Evolutionary conservation across 768 basidiomycete species (phyloP), one percentile per base, ranked within the genome.

Genomic region (Boletus rufocinnamomeus): DNA sequence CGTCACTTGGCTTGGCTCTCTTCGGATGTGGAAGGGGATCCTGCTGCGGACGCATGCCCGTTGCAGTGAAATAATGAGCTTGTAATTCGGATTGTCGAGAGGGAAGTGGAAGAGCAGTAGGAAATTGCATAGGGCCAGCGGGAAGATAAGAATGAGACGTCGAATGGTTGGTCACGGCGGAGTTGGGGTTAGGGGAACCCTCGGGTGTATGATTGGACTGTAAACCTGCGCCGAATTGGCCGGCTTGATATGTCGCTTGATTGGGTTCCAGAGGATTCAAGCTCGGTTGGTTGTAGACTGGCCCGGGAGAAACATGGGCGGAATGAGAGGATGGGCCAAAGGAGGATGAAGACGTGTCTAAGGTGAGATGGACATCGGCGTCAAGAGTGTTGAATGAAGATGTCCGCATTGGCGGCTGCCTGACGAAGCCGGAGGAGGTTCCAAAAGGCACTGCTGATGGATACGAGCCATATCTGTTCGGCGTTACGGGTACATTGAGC

Each of bases 71-170:
- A 23, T 70, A 69, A 14, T 65, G 69, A 2, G 71, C 50, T 50
- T 68, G 71, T 3, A 73, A 2, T 51, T 73, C 72, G 11, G 73
- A 72, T 37, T 63, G 66, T 25, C 72, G 72, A 32, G 57, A 3
- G 6, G 72, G 72, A 19, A 60, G 73, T 10, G 63, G 66, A 48
- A 68, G 73, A 6, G 73, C 60, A 23, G 62, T 11, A 32, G 72
- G 40, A 40, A 74, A 74, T 21, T 73, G 72, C 73, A 73, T 72
- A 23, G 72, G 69, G 13, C 64, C 70, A 32, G 60, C 8, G 8
- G 70, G 57, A 38, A 60, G 21, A 49, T 64, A 72, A 19, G 62
- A n/a, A 32, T 50, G 65, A 25, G 65, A 43, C 13, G 61, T 28
- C 19, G 56, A 30, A 14, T 50, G 59, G 50, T 17, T 53, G 35